Evolutionary conservation across 306 rosid genomes (phyloP), one percentile per base, ranked within the genome.

Genomic region (Lotus japonicus): DNA sequence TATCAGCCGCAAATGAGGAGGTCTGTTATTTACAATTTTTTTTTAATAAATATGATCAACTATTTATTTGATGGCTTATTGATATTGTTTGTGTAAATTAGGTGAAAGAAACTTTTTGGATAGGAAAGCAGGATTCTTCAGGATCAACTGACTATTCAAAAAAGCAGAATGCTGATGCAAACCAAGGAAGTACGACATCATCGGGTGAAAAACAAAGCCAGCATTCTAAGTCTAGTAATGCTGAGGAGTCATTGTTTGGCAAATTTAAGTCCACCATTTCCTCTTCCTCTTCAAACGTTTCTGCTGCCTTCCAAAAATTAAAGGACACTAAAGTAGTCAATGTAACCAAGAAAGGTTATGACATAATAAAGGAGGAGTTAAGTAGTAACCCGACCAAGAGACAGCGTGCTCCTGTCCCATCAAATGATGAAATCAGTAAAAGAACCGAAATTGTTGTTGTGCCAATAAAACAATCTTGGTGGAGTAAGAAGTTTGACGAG

Each of bases 1-100:
- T 94, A 64, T 81, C 95, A 10, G 85, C 85, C 79, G 92, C 99
- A 75, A 74, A 89, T 23, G 99, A 82, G 71, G 97, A 94, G 92
- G 98, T 88, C 6, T 49, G 87, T 78, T 38, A 60, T 58, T 75
- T 61, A 36, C 17, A 19, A 75, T 45, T 65, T 11, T 6, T 11
- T 6, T 23, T 64, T 17, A 16, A 33, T 68, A 15, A 13, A 21
- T 41, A 38, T 59, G 77, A 70, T 75, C 36, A 42, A 33, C 35
- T 17, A 21, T 46, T 31, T 31, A 31, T 7, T 31, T 58, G 42
- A 48, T 49, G 51, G 64, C 48, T 55, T 79, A 42, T 67, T 42
- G 69, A 70, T 39, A 23, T 66, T 65, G 19, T 67, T 74, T 77
- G 21, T 73, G 46, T 64, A 48, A 79, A 69, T 70, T 43, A 92